Percentiles rank a stretch among this genome's conserved stretches.
These are phyloP conservation scores for Fusarium ramigenum DNA, from an alignment of 2,329 filamentous ascomycete genomes.

Conservation along the genomic window DNA sequence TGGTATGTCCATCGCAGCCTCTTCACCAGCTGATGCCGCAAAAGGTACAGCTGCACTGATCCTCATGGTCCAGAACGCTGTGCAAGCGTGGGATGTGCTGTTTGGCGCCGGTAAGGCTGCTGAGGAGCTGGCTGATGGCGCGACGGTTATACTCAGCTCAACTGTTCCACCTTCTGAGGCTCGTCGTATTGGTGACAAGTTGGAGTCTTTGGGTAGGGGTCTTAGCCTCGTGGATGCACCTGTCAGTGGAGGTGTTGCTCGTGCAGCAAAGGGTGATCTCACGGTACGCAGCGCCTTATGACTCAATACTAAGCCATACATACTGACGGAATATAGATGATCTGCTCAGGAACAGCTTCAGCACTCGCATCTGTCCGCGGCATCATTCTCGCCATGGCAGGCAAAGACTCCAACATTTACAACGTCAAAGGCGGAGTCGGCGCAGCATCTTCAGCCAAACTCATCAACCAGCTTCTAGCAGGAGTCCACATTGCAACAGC, in stretches of 20 bases:
- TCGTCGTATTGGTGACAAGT: rapidly evolving
- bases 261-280: not conserved
- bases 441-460: not conserved
- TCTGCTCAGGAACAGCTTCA: not conserved
- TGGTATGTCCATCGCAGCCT: rapidly evolving
- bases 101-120: not conserved
- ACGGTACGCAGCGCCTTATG: not conserved
- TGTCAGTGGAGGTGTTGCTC: not conserved
- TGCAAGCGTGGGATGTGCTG: not conserved
- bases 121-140: not conserved
- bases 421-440: not conserved
- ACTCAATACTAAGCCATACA: rapidly evolving
- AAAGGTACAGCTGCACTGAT: not conserved
- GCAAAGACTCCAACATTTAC: not conserved
- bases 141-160: not conserved
- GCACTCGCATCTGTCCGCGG: not conserved
- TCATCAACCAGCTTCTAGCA: not conserved
- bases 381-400: not conserved
- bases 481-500: not conserved
- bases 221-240: not conserved
- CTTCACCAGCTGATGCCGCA: not conserved
- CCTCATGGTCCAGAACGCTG: not conserved
- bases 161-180: not conserved
- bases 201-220: not conserved
- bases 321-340: not conserved